Base-by-base conservation (phyloP, 352 stramenopile species). In the Globisporangium rhizosaccharum region DNA sequence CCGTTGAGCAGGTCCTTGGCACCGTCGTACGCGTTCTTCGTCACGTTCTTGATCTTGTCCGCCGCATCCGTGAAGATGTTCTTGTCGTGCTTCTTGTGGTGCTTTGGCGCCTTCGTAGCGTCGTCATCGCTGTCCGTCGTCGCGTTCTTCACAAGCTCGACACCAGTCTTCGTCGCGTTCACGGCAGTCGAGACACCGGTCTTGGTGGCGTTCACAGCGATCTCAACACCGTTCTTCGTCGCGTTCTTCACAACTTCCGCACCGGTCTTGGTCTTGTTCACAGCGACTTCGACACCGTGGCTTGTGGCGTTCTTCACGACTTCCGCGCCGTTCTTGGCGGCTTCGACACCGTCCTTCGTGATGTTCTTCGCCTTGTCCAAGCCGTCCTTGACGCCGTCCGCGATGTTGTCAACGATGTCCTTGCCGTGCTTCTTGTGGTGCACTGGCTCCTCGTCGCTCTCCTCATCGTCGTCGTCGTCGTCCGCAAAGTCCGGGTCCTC, bases 381-480 rank as follows among this genome's bases (percentile, higher is more conserved):
- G 6, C 18, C 48, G 30, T 49, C 36, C 20, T 56, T 47, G 23
- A 62, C 37, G 14, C 10, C 49, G 26, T 57, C 49, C n/a, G 57
- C 36, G 14, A 57, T 48, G 11, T 63, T 23, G 47, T 57, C 57
- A 48, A 57, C 15, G 14, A 63, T 30, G 51, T 44, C 50, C 55
- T 61, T 39, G 33, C 33, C 33, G 36, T 54, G 20, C 26, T 61
- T 30, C 44, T 61, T 55, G 15, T 65, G 41, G 33, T 61, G 53
- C 8, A 39, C 42, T 54, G 23, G 11, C 2, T 65, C 39, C 0
- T 67, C 57, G 12, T 67, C 59, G 7, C 56, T 65, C 26, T 63
- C 59, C 8, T 65, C 65, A 15, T 64, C 71, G n/a, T 66, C 62
- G 10, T 39, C 33, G 10, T 39, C 33, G 33, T 39, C 33, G 33